Conservation (phyloP, 768 basidiomycete species). For the Leccinum variicolor region DNA sequence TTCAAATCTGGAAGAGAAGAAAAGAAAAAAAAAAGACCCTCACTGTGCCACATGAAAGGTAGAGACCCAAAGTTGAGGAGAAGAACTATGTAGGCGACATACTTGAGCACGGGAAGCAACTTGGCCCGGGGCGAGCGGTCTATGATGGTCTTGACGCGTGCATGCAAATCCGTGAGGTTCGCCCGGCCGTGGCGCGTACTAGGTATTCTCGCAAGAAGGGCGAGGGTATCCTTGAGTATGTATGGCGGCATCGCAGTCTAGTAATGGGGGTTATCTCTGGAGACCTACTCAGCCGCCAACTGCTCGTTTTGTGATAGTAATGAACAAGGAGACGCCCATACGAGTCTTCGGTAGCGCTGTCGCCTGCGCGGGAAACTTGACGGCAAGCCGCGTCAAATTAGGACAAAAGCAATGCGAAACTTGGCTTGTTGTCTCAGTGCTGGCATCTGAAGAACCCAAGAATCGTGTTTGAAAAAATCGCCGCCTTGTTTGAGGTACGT, state of each 20-base stretch:
- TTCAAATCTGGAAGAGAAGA: background rate
- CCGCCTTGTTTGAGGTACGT: too few species aligned
- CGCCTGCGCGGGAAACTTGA: background rate
- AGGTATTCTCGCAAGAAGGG: slow-evolving; percentile 14
- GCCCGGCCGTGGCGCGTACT: background rate
- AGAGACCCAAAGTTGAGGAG: slow-evolving; percentile 59
- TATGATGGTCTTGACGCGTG: slow-evolving; percentile 4
- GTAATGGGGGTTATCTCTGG: background rate
- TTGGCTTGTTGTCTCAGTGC: too few species aligned
- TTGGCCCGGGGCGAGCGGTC: slow-evolving; percentile 1
- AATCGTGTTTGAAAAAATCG: too few species aligned
- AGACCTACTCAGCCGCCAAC: background rate
- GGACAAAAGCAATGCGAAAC: background rate
- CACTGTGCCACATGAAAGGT: slow-evolving; percentile 69
- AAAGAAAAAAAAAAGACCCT: slow-evolving; percentile 23
- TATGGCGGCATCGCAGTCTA: slow-evolving; percentile 8
- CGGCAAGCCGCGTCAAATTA: background rate
- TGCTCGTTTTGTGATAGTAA: background rate
- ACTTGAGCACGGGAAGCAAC: slow-evolving; percentile 17
- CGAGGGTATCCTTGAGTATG: slow-evolving; percentile 1
- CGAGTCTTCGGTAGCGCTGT: too few species aligned
- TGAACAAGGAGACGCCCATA: background rate
- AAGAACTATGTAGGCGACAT: slow-evolving; percentile 37
- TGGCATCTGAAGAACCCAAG: too few species aligned
- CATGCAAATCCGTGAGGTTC: background rate